These are phyloP conservation scores for Chrysosporium queenslandicum DNA, from an alignment of 2,329 filamentous ascomycete genomes.

Conservation along the genomic window DNA sequence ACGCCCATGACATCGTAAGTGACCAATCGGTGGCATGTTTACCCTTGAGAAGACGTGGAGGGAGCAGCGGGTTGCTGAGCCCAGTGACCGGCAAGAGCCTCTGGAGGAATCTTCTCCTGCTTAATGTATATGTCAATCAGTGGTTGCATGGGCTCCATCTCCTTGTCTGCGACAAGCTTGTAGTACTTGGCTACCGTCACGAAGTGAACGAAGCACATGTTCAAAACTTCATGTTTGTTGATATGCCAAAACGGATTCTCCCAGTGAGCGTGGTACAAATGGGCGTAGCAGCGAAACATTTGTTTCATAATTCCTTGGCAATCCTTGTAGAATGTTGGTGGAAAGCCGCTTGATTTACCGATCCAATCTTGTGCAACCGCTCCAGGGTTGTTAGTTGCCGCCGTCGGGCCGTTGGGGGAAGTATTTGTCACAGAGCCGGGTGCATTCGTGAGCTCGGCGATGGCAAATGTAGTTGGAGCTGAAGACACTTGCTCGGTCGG, in stretches of 20 bases:
- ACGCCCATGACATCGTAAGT: slow-evolving; percentile 4
- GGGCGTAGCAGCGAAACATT: slow-evolving; percentile 97
- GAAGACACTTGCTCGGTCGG: slow-evolving; percentile 68
- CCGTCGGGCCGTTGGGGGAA: slow-evolving; percentile 44
- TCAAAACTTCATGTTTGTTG: slow-evolving; percentile 60
- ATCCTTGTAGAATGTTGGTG: slow-evolving; percentile 75
- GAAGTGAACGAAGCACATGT: slow-evolving; percentile 82
- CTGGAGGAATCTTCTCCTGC: slow-evolving; percentile 75
- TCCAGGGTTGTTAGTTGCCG: slow-evolving; percentile 25
- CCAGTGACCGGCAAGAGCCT: slow-evolving; percentile 42
- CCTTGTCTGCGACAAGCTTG: slow-evolving; percentile 75
- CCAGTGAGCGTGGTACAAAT: slow-evolving; percentile 96
- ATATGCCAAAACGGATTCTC: slow-evolving; percentile 73
- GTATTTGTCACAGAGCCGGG: slow-evolving; percentile 31
- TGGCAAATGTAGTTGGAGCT: slow-evolving; percentile 45
- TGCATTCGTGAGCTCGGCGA: slow-evolving; percentile 44
- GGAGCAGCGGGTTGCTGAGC: slow-evolving; percentile 24
- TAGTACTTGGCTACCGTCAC: slow-evolving; percentile 69
- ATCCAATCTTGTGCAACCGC: slow-evolving; percentile 63
- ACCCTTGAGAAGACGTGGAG: slow-evolving; percentile 2
- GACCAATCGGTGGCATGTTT: background rate
- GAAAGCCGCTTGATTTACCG: slow-evolving; percentile 87
- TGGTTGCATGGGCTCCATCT: slow-evolving; percentile 92
- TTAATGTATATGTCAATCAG: slow-evolving; percentile 85
- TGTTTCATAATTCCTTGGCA: slow-evolving; percentile 93